Evolutionary conservation across 2,329 filamentous ascomycete species (phyloP), one percentile per base, ranked within the genome.

Genomic region (Diaporthe australafricana): DNA sequence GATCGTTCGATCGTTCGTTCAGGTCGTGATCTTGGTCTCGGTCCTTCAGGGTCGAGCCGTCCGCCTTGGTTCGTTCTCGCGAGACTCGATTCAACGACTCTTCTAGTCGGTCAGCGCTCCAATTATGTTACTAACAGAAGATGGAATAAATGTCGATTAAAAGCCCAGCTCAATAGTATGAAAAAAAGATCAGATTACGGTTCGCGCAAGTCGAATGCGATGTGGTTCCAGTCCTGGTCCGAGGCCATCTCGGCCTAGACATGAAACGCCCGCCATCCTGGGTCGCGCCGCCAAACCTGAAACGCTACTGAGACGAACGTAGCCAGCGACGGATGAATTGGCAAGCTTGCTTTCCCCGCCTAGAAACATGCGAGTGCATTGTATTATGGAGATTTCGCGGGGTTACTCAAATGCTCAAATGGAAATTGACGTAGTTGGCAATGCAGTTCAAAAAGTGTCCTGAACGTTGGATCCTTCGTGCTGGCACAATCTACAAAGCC

Each of bases 221-320:
- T 38, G 8, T 38, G 45, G 60, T 65, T 65, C 27, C 38, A 22
- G 67, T 56, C 53, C 30, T 50, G 53, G 42, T 60, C 53, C 67
- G 60, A 65, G 53, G 67, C 53, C 67, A 60, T 42, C 56, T 56
- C 53, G 42, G 53, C 53, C 53, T 40, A 30, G 17, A 69, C 22
- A 27, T 69, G 66, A 69, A 69, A 69, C 66, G 53, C 30, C 40
- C 22, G 40, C 52, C 50, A 68, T n/a, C 38, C 40, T 47, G 52
- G 53, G n/a, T 56, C 45, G 66, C 53, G 45, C 50, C 68, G 60
- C 66, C n/a, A 68, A 57, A 70, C 69, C 69, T 76, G 74, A 77
- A 76, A 77, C 75, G 22, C 63, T 73, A 56, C 76, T 77, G 76
- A 77, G 76, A 77, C 76, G 75, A 70, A 50, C 65, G 68, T 55